Evolutionary conservation across 495 filamentous ascomycete species (phyloP), one percentile per base, ranked within the genome.

Genomic region (Hypoxylon fragiforme): DNA sequence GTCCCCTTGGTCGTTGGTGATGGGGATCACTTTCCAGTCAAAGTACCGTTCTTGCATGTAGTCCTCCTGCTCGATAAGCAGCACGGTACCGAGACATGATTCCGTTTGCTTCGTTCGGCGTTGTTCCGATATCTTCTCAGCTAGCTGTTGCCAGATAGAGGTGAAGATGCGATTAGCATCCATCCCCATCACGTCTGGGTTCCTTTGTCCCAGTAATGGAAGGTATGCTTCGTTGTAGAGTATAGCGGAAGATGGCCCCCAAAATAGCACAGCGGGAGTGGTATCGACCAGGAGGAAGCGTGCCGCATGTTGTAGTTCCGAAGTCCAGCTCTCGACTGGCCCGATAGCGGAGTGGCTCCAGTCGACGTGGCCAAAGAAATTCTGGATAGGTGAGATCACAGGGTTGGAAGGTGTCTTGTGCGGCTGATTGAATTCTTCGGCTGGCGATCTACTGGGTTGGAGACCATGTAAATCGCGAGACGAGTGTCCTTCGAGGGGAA

Each of bases 21-120:
- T 73, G 22, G 83, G 83, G 15, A 81, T 78, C 32, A 86, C 71
- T 5, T 77, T 80, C 82, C 82, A 85, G 38, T 77, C 77, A 50
- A 85, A 80, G 39, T 84, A 85, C 0, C 75, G 78, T 69, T 89
- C 85, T 66, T 87, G 83, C 1, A 83, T 67, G 50, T 72, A 73
- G 8, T 65, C 74, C 28, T 69, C 70, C 32, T 69, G 73, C 26
- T 86, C 77, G 43, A 87, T 63, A 16, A 75, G 70, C 44, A 75
- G 63, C 6, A 60, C 52, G 44, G 67, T 74, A 45, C 66, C 70
- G 20, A 57, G 81, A 71, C 57, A 73, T 57, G 14, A 66, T 51
- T 32, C 54, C n/a, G 35, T 57, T 34, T 11, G 49, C 34, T 45
- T 64, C 41, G 44, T 67, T 54, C 24, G 50, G 26, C 51, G 56